Evolutionary conservation across 2,329 filamentous ascomycete species (phyloP).

Genomic region (Colletotrichum godetiae): DNA sequence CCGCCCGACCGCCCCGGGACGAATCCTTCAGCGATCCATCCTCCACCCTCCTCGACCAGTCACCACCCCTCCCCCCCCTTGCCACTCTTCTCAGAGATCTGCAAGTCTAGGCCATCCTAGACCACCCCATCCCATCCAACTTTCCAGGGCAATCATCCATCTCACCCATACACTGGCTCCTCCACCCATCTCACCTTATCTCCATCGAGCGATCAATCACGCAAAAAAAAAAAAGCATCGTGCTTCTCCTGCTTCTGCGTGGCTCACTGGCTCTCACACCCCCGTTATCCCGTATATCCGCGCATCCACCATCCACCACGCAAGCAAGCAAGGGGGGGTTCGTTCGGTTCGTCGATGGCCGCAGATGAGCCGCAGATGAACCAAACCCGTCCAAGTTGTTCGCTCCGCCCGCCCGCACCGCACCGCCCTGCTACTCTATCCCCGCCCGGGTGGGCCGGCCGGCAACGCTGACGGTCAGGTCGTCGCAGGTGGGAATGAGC

Average conservation of each 20-base stretch:
- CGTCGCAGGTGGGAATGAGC: background rate
- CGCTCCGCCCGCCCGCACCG: background rate
- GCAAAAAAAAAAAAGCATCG: background rate
- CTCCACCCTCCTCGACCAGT: background rate
- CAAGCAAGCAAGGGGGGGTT: background rate
- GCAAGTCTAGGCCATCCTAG: conserved; percentile 28
- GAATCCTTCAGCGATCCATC: conserved; percentile 30
- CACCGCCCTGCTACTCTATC: background rate
- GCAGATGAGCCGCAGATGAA: background rate
- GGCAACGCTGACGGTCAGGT: background rate
- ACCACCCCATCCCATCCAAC: conserved; percentile 2
- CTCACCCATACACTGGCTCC: background rate
- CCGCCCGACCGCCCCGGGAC: conserved; percentile 23
- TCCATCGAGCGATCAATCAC: conserved; percentile 16
- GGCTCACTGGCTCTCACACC: background rate
- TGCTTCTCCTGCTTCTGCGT: background rate
- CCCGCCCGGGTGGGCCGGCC: background rate
- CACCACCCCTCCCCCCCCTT: conserved; percentile 4
- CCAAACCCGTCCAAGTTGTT: background rate
- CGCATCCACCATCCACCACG: background rate
- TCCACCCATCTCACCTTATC: conserved; percentile 20
- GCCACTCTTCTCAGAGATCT: conserved; percentile 23
- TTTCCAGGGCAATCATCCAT: conserved; percentile 18
- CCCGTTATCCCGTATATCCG: background rate
- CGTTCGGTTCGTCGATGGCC: background rate